Evolutionary conservation across 768 basidiomycete genomes (phyloP).

Genomic region (Podaxis rugospora): DNA sequence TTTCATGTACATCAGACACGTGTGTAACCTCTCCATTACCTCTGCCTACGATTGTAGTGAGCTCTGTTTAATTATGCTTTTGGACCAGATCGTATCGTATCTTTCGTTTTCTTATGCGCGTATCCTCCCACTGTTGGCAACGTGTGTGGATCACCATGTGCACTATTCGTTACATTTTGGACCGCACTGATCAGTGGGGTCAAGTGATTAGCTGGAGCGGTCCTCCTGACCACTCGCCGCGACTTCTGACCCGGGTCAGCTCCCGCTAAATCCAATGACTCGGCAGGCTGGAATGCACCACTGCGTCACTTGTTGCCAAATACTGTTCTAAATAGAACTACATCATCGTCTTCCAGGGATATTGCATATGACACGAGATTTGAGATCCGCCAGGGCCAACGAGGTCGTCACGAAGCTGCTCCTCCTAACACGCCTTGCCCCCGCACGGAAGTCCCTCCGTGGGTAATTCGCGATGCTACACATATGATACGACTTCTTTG

Average conservation of each 20-base stretch:
- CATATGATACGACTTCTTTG: conserved; percentile 6
- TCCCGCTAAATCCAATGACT: background rate
- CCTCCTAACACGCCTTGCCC: conserved; percentile 1
- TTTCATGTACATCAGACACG: background rate
- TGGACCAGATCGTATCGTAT: background rate
- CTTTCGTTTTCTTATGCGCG: background rate
- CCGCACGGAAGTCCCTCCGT: conserved; percentile 4
- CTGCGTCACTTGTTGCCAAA: background rate
- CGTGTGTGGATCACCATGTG: conserved; percentile 3
- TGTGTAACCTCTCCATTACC: background rate
- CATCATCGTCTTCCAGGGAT: background rate
- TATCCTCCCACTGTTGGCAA: background rate
- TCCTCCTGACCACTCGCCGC: background rate
- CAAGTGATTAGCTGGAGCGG: background rate
- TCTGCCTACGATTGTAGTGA: background rate
- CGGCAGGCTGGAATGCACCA: background rate
- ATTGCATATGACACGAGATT: background rate
- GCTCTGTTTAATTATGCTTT: background rate
- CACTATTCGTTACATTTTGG: background rate
- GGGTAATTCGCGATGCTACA: conserved; percentile 1
- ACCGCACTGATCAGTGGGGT: background rate
- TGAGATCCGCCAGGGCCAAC: background rate
- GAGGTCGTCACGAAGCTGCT: background rate
- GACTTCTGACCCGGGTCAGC: background rate
- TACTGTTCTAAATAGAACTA: too few relatives aligned